Base-by-base conservation (phyloP, 1,139 yeast genomes). In the Protomyces pachydermus region DNA sequence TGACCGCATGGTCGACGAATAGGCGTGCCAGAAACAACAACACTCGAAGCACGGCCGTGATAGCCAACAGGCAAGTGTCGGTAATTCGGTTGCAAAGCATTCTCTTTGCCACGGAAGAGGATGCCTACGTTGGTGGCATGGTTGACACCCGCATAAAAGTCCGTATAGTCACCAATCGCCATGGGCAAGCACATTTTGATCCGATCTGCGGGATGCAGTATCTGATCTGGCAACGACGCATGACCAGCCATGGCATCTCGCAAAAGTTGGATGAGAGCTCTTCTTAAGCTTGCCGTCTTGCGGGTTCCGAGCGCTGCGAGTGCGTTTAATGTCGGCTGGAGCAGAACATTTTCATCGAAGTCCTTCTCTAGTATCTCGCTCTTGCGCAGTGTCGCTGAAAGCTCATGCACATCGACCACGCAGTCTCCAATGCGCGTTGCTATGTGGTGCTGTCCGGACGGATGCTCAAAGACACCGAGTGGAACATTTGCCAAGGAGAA, bases 1-100 rank as follows among this genome's bases (percentile, higher is more conserved):
- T 71, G 73, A n/a, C 73, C 73, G 38, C 64, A 54, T 12, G 73
- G 73, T 3, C 73, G 65, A n/a, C 64, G 67, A 25, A 71, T 61
- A 18, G 68, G 66, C 3, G 73, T 71, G 2, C 73, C 73, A 10
- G 73, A 70, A 6, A 70, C 68, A 18, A 71, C 72, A 10, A 71
- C 69, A 1, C 72, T 69, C 28, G 70, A 67, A 14, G 73, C 72
- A 37, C 73, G 66, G n/a, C 73, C 73, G 38, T 71, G 73, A 55
- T 71, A 71, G 5, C 72, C 73, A 6, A 71, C 72, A 1, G 73
- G 73, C 46, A 67, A n/a, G 14, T 50, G 53, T 3, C 37, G 65
- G 61, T 70, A 71, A 62, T 71, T 71, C 34, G 71, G 72, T 35
- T 70, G 68, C 23, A 71, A 66, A 1, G 73, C 73, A 25, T 42